phyloP scores from a whole-genome alignment of 192 early-diverging fungal genomes.

The Dissophora globulifera region DNA sequence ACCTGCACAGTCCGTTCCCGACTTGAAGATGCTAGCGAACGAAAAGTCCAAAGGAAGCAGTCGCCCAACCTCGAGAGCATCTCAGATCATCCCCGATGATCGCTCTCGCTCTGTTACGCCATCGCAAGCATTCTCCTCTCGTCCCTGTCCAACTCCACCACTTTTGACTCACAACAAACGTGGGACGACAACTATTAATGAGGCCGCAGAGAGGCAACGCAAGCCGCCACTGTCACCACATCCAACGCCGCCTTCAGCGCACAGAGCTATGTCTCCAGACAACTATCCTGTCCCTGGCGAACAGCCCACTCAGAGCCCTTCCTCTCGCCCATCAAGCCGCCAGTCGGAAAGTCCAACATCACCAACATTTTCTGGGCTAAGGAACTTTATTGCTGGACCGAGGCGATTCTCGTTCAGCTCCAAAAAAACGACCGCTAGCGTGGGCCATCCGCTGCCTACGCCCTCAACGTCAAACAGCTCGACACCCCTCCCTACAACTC shows the following conservation, averaged over 20 bases:
- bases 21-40: slow-evolving; percentile 23
- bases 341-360: slow-evolving; percentile 31
- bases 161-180: slow-evolving; percentile 18
- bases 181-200: slow-evolving; percentile 16
- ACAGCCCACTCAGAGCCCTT: not conserved
- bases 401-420: slow-evolving; percentile 29
- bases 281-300: not conserved
- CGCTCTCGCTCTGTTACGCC: slow-evolving; percentile 41
- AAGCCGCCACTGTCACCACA: slow-evolving; percentile 3
- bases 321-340: slow-evolving; percentile 23
- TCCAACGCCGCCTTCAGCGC: not conserved
- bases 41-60: slow-evolving; percentile 17
- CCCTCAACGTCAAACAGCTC: slow-evolving; percentile 31
- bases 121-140: slow-evolving; percentile 16
- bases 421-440: slow-evolving; percentile 15
- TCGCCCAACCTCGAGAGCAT: slow-evolving; percentile 37
- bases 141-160: slow-evolving; percentile 31
- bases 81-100: slow-evolving; percentile 21
- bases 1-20: slow-evolving; percentile 37
- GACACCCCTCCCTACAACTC: not conserved
- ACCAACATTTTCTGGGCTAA: slow-evolving; percentile 23
- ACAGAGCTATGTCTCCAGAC: slow-evolving; percentile 25
- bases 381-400: slow-evolving; percentile 26
- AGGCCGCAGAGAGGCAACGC: slow-evolving; percentile 5
- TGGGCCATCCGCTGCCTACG: slow-evolving; percentile 28